Base-by-base conservation (phyloP, 345 rosid species). In the Camelina laxa region DNA sequence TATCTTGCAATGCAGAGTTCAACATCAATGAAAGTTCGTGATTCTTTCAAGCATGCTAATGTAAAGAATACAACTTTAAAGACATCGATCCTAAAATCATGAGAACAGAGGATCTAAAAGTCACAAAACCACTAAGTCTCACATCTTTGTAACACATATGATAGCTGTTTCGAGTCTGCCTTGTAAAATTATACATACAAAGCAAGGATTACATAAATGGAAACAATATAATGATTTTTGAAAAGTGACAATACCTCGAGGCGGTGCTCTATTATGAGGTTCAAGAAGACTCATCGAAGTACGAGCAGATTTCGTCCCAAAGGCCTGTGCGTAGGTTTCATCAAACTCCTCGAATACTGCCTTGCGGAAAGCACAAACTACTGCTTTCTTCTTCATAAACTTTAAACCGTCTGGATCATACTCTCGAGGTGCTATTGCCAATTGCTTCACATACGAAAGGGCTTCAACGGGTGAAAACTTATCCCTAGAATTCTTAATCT, bases 241-340 rank as follows among this genome's bases (percentile, higher is more conserved):
- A 24, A 65, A 63, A 41, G 69, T 24, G 72, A 51, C 20, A 59
- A 72, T 85, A 96, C 98, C 98, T 81, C 85, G 81, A 42, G 88
- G 73, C 49, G 86, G 87, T 73, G 72, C 70, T 86, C 81, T 92
- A 70, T 45, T 78, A 27, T 80, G 83, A 54, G 77, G 88, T 67
- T 78, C 83, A 59, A 73, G 39, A 15, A 20, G 39, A 69, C 30
- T 80, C 54, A 54, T 62, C 1, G 79, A 60, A 67, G 80, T 41
- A 55, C 84, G 88, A 4, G 80, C 30, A 3, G 87, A 70, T 61
- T 80, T 96, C 31, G 77, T 83, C n/a, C 97, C 97, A 73, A 96
- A 96, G n/a, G 99, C 99, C 79, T 96, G 95, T 2, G 96, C 90
- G 79, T 96, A 92, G 0, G 99, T 96, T 87, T 91, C 97, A 78